These are phyloP conservation scores for Fusarium vanettenii DNA, from an alignment of 2,329 filamentous ascomycete species.

Conservation along the genomic window DNA sequence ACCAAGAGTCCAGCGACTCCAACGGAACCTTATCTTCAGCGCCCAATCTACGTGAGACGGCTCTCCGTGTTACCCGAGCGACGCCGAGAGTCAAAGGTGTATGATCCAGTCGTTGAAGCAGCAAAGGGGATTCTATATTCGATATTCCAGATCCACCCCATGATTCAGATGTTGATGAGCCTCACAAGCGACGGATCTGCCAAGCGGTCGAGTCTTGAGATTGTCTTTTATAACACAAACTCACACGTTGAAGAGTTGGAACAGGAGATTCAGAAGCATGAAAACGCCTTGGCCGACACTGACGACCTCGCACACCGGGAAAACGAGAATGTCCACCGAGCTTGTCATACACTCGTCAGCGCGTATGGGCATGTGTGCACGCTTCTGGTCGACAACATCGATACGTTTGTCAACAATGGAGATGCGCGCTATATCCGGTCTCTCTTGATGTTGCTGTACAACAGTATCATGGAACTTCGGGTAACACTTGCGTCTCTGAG, in stretches of 20 bases:
- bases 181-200: constrained; percentile 70
- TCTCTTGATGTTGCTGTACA: constrained; percentile 72
- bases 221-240: constrained; percentile 76
- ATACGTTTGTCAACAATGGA: constrained; percentile 72
- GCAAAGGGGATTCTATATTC: constrained; percentile 76
- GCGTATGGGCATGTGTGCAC: constrained; percentile 75
- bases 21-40: constrained; percentile 66
- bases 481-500: constrained; percentile 59
- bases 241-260: constrained; percentile 75
- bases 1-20: constrained; percentile 69
- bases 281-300: constrained; percentile 58
- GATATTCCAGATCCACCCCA: constrained; percentile 75
- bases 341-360: constrained; percentile 71
- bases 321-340: constrained; percentile 72
- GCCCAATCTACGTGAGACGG: constrained; percentile 72
- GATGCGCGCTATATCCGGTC: constrained; percentile 75
- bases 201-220: constrained; percentile 72
- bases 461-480: constrained; percentile 75
- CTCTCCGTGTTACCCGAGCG: constrained; percentile 73
- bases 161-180: constrained; percentile 73
- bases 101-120: constrained; percentile 71
- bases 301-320: constrained; percentile 63
- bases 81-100: constrained; percentile 69
- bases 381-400: constrained; percentile 69
- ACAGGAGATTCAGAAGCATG: constrained; percentile 72